Conservation (phyloP, 2,329 filamentous ascomycete genomes). For the Apiospora aurea region DNA sequence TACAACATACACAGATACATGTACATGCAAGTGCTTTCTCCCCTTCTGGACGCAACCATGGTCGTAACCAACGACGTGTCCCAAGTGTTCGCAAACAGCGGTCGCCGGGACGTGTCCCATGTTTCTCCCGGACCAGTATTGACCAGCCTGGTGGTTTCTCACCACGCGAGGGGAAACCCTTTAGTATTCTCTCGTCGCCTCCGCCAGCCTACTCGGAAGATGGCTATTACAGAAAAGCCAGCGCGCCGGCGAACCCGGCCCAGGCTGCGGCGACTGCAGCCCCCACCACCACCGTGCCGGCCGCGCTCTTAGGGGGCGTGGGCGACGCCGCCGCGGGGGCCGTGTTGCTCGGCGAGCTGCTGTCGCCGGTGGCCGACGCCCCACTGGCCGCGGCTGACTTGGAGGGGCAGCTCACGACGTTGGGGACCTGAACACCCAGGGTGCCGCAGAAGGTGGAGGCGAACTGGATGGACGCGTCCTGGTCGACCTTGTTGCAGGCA, state of each 20-base stretch:
- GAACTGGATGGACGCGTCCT: constrained; percentile 42
- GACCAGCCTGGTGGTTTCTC: not conserved
- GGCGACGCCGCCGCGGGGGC: constrained; percentile 13
- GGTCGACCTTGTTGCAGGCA: constrained; percentile 50
- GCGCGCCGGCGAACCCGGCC: constrained; percentile 33
- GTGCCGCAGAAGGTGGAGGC: constrained; percentile 44
- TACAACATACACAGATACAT: not conserved
- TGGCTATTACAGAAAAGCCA: constrained; percentile 29
- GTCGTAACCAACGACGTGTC: not conserved
- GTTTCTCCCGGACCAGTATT: not conserved
- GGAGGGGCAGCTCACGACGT: constrained; percentile 23
- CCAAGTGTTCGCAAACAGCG: not conserved
- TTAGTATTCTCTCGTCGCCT: not conserved
- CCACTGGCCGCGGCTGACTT: constrained; percentile 29
- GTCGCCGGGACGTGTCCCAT: not conserved
- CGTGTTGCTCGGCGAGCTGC: constrained; percentile 12
- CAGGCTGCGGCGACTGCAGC: not conserved
- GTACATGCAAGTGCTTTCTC: not conserved
- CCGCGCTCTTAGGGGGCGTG: not conserved
- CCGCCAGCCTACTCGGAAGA: not conserved
- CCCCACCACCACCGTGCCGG: not conserved
- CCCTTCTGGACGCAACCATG: not conserved
- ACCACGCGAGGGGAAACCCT: not conserved
- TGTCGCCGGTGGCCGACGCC: constrained; percentile 16
- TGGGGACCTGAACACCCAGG: constrained; percentile 39